Evolutionary conservation across 2,329 filamentous ascomycete genomes (phyloP).

Genomic region (Pseudopyricularia cyperi): DNA sequence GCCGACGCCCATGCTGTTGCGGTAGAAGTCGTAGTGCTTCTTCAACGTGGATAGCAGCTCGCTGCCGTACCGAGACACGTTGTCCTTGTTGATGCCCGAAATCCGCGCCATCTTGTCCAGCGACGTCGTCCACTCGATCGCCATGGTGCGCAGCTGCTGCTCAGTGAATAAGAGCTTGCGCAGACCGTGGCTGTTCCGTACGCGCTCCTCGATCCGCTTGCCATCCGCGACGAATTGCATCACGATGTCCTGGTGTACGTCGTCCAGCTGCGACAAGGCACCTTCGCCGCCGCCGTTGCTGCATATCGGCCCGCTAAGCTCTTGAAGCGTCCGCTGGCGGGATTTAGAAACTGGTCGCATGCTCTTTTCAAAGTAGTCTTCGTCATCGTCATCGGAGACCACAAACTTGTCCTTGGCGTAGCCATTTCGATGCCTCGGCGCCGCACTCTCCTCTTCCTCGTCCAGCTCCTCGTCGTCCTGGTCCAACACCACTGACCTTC

Average conservation of each 20-base stretch:
- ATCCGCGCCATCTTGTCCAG: conserved; percentile 51
- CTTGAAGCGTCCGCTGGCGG: conserved; percentile 20
- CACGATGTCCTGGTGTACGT: conserved; percentile 51
- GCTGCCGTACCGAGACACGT: conserved; percentile 47
- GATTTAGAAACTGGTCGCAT: conserved; percentile 16
- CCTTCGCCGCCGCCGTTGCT: conserved; percentile 38
- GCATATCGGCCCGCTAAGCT: conserved; percentile 45
- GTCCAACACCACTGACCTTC: conserved; percentile 13
- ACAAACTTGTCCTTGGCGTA: conserved; percentile 31
- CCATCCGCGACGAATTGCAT: conserved; percentile 52
- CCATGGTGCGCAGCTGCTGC: conserved; percentile 59
- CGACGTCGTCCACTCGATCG: conserved; percentile 51
- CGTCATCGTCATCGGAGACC: conserved; percentile 21
- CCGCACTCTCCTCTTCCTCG: conserved; percentile 23
- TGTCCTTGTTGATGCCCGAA: conserved; percentile 46
- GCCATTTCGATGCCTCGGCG: conserved; percentile 22
- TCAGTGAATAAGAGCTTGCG: conserved; percentile 54
- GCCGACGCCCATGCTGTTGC: conserved; percentile 31
- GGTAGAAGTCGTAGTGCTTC: conserved; percentile 30
- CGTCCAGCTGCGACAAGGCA: conserved; percentile 26
- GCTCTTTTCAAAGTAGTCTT: conserved; percentile 34
- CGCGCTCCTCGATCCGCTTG: conserved; percentile 42
- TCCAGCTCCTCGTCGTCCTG: conserved; percentile 21
- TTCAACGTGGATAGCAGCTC: conserved; percentile 47
- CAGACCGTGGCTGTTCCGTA: conserved; percentile 46